Percentiles rank a stretch among this genome's conserved stretches.
Conservation (phyloP, 2,329 filamentous ascomycete species). For the Cucurbitaria berberidis region DNA sequence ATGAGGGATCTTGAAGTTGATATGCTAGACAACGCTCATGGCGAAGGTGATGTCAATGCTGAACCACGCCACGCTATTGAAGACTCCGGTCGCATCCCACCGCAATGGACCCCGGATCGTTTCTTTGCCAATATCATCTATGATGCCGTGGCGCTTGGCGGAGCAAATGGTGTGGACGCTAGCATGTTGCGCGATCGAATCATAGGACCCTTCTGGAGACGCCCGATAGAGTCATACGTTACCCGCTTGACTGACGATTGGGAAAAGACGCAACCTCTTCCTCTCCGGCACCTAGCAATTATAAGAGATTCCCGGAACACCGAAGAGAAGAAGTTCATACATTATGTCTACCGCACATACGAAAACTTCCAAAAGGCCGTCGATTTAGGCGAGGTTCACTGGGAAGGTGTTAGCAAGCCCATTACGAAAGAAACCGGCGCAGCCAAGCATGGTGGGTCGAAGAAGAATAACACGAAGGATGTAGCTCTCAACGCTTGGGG, state of each 20-base stretch:
- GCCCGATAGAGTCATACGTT: conserved; percentile 61
- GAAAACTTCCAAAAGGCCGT: conserved; percentile 61
- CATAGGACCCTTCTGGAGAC: conserved; percentile 60
- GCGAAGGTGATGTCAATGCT: conserved; percentile 28
- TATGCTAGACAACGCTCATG: conserved; percentile 28
- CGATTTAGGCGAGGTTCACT: conserved; percentile 55
- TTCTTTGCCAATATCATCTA: conserved; percentile 60
- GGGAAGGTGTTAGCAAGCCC: conserved; percentile 59
- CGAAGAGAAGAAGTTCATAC: conserved; percentile 50
- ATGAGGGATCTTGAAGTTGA: conserved; percentile 43
- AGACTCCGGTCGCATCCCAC: conserved; percentile 47
- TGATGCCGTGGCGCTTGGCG: conserved; percentile 55
- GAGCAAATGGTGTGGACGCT: conserved; percentile 58
- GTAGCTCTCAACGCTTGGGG: conserved; percentile 38
- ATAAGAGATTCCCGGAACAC: conserved; percentile 60
- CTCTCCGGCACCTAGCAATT: conserved; percentile 63
- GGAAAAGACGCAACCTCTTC: conserved; percentile 63
- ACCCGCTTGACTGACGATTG: conserved; percentile 61
- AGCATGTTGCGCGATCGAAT: conserved; percentile 46
- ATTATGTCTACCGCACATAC: conserved; percentile 63
- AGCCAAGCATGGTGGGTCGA: conserved; percentile 4
- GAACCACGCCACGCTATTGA: conserved; percentile 12
- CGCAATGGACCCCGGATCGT: conserved; percentile 63
- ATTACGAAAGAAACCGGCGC: conserved; percentile 21
- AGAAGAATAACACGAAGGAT: conserved; percentile 9